These are phyloP conservation scores for Brassica nigra DNA, from an alignment of 345 rosid genomes.

Conservation along the genomic window DNA sequence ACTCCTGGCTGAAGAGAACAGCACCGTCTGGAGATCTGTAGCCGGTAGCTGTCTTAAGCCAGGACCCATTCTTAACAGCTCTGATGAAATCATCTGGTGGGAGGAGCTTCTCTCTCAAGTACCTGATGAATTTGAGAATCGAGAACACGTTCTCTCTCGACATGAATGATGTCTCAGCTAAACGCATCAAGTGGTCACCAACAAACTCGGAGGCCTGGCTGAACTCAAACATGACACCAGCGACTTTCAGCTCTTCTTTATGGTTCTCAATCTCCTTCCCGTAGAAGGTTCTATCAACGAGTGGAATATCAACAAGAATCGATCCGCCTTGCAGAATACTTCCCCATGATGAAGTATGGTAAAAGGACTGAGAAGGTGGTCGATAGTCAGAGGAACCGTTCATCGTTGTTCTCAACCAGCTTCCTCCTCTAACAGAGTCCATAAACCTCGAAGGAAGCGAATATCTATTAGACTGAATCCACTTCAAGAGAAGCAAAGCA, in stretches of 20 bases:
- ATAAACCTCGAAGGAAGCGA: slow-evolving; percentile 50
- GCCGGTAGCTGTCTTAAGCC: slow-evolving; percentile 58
- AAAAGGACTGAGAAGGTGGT: slow-evolving; percentile 70
- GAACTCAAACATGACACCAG: slow-evolving; percentile 67
- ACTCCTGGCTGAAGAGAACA: slow-evolving; percentile 53
- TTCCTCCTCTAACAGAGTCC: slow-evolving; percentile 52
- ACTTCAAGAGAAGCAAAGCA: slow-evolving; percentile 57
- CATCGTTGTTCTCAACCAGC: slow-evolving; percentile 61
- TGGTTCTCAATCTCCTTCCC: slow-evolving; percentile 46
- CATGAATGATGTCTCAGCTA: slow-evolving; percentile 45
- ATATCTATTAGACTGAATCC: slow-evolving; percentile 40
- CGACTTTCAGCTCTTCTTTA: slow-evolving; percentile 47
- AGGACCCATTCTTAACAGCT: slow-evolving; percentile 44
- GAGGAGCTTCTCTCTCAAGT: slow-evolving; percentile 44
- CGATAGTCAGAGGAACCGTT: slow-evolving; percentile 51
- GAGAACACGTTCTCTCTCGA: slow-evolving; percentile 51
- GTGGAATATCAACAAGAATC: slow-evolving; percentile 65
- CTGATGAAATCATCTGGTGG: slow-evolving; percentile 49
- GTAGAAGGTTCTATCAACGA: slow-evolving; percentile 59
- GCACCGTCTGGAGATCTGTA: slow-evolving; percentile 54
- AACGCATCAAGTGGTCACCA: slow-evolving; percentile 59
- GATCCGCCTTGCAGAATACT: slow-evolving; percentile 54
- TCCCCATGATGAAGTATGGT: slow-evolving; percentile 59
- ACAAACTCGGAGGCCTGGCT: slow-evolving; percentile 58
- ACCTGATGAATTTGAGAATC: slow-evolving; percentile 56